Conservation (phyloP, 805 yeast species). For the Spencermartinsiella europaea region DNA sequence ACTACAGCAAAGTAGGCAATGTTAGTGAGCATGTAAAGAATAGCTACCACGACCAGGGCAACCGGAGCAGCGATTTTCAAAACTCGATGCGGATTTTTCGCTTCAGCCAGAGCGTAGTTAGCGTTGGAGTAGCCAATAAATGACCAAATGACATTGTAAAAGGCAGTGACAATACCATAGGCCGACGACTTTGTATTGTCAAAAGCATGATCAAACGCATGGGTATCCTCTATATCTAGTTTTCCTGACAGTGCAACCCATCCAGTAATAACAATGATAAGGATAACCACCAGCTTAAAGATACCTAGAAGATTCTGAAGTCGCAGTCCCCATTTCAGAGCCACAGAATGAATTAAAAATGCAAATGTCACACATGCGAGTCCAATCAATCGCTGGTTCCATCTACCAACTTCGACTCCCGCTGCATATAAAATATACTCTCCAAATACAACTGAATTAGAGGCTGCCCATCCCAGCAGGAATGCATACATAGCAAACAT, state of each 20-base stretch:
- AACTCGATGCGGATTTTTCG: conserved; percentile 64
- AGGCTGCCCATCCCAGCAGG: conserved; percentile 80
- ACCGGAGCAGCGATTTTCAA: conserved; percentile 70
- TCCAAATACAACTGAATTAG: conserved; percentile 76
- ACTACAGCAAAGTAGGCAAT: conserved; percentile 58
- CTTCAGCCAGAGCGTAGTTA: conserved; percentile 77
- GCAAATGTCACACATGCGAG: conserved; percentile 69
- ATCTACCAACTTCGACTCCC: conserved; percentile 56
- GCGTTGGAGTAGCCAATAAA: conserved; percentile 80
- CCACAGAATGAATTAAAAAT: conserved; percentile 54
- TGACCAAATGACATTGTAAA: conserved; percentile 81
- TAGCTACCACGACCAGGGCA: conserved; percentile 55
- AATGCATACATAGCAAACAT: conserved; percentile 67
- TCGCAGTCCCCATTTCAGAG: conserved; percentile 61
- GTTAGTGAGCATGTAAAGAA: conserved; percentile 70
- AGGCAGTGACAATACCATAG: conserved; percentile 51
- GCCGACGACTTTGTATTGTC: conserved; percentile 37
- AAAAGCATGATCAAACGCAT: conserved; percentile 58
- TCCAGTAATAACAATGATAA: conserved; percentile 69
- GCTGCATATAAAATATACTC: conserved; percentile 74
- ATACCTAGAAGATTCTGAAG: conserved; percentile 63
- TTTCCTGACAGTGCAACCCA: conserved; percentile 82
- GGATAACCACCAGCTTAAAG: conserved; percentile 66
- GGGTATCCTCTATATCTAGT: conserved; percentile 47
- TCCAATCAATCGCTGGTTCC: conserved; percentile 77